These are phyloP conservation scores for Scheffersomyces cryptocercus DNA, from an alignment of 1,139 yeast genomes.

Conservation along the genomic window DNA sequence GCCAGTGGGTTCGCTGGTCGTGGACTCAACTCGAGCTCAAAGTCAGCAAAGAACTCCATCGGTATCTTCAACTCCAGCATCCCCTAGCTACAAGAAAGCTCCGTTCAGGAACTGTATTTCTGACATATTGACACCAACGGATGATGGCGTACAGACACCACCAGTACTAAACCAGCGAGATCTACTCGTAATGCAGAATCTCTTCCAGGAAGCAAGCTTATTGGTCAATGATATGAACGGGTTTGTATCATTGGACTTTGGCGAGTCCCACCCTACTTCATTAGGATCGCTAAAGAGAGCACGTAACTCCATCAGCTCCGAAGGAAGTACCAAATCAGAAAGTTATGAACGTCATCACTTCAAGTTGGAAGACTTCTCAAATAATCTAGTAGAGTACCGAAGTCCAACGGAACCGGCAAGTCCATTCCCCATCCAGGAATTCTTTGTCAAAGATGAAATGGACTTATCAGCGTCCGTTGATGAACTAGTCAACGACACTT, in stretches of 20 bases:
- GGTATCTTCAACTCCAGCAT: neutral
- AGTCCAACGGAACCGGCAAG: neutral
- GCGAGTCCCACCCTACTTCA: neutral
- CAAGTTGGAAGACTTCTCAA: conserved; percentile 7
- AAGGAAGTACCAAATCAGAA: conserved; percentile 5
- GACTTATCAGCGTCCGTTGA: conserved; percentile 14
- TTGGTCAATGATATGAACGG: conserved; percentile 53
- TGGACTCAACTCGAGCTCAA: too few species aligned
- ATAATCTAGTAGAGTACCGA: conserved; percentile 1
- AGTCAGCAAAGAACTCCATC: neutral
- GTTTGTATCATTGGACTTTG: conserved; percentile 28
- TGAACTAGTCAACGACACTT: conserved; percentile 25
- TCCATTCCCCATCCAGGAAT: neutral
- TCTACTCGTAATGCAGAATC: conserved; percentile 17
- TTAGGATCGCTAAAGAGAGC: conserved; percentile 4
- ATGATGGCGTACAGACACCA: conserved; percentile 3
- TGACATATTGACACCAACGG: conserved; percentile 28
- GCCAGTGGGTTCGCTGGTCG: too few species aligned
- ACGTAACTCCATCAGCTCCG: conserved; percentile 1
- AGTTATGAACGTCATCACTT: conserved; percentile 8
- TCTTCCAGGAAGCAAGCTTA: conserved; percentile 52
- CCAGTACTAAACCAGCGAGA: conserved; percentile 4
- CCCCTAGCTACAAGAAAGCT: neutral
- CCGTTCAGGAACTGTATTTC: conserved; percentile 28
- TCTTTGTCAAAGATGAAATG: conserved; percentile 2